Evolutionary conservation across 1,139 yeast genomes (phyloP).

Genomic region (Taphrina populina): DNA sequence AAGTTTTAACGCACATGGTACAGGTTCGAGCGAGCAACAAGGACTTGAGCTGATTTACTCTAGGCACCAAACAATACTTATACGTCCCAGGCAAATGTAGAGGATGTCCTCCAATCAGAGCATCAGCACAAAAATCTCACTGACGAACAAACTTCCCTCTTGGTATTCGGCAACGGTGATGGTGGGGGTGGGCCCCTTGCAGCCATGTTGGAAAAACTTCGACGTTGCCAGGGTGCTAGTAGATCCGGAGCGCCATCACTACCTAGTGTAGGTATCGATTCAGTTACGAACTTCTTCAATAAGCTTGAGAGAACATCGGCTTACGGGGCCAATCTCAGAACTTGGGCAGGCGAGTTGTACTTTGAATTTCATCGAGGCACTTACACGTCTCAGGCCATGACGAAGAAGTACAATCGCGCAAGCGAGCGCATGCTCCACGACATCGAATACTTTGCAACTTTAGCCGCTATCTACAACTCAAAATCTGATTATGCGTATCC

Average conservation of each 20-base stretch:
- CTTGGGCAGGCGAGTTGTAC: conserved; percentile 92
- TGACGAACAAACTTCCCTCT: conserved; percentile 73
- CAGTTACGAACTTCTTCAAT: conserved; percentile 77
- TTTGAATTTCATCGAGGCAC: conserved; percentile 96
- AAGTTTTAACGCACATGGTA: conserved; percentile 92
- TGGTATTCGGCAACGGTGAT: conserved; percentile 90
- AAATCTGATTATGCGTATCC: conserved; percentile 65
- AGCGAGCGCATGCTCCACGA: conserved; percentile 81
- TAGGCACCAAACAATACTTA: conserved; percentile 97
- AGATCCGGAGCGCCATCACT: conserved; percentile 62
- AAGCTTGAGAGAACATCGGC: conserved; percentile 61
- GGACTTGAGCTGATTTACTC: no score
- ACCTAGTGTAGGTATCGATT: conserved; percentile 78
- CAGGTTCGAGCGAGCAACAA: no score
- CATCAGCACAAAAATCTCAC: conserved; percentile 79
- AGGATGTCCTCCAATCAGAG: conserved; percentile 80
- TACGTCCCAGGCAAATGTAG: conserved; percentile 88
- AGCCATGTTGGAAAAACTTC: conserved; percentile 85
- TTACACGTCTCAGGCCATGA: conserved; percentile 86
- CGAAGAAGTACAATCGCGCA: conserved; percentile 74
- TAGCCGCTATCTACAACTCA: conserved; percentile 65
- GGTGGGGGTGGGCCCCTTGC: conserved; percentile 98
- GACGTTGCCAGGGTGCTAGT: conserved; percentile 84
- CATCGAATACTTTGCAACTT: conserved; percentile 76
- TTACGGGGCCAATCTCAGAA: conserved; percentile 66